These are phyloP conservation scores for Serendipita sp. DNA, from an alignment of 768 basidiomycete species.

Conservation along the genomic window DNA sequence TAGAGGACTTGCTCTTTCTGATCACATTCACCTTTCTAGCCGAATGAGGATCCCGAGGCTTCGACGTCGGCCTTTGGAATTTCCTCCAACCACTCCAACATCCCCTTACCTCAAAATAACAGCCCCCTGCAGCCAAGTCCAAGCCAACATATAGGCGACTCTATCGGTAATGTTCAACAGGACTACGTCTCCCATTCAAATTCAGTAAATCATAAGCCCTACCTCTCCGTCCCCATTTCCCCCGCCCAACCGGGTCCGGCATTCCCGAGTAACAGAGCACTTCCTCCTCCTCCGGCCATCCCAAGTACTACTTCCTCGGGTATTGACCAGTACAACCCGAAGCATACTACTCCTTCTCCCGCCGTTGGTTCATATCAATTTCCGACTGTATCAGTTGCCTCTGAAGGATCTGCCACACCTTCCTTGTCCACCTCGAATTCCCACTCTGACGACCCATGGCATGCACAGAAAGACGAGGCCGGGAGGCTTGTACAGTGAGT, in stretches of 20 bases:
- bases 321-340: neutral
- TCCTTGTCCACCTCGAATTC: neutral
- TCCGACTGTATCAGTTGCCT: neutral
- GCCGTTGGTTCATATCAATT: neutral
- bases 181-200: no score
- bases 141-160: neutral
- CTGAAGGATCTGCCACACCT: neutral
- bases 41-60: neutral
- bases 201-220: no score
- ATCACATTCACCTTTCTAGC: neutral
- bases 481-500: conserved; percentile 66
- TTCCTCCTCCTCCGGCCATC: neutral
- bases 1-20: neutral
- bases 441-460: conserved; percentile 36
- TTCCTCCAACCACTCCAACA: neutral
- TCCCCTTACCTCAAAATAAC: neutral
- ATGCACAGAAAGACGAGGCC: conserved; percentile 63
- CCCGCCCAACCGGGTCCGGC: neutral
- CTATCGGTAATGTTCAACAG: neutral
- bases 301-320: neutral
- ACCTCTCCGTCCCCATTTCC: conserved; percentile 36
- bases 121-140: neutral
- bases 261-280: neutral
- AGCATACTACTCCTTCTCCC: neutral
- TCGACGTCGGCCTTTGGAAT: neutral